Percentiles rank a stretch among this genome's conserved stretches.
Conservation (phyloP, 345 rosid genomes). For the Stellera chamaejasme region DNA sequence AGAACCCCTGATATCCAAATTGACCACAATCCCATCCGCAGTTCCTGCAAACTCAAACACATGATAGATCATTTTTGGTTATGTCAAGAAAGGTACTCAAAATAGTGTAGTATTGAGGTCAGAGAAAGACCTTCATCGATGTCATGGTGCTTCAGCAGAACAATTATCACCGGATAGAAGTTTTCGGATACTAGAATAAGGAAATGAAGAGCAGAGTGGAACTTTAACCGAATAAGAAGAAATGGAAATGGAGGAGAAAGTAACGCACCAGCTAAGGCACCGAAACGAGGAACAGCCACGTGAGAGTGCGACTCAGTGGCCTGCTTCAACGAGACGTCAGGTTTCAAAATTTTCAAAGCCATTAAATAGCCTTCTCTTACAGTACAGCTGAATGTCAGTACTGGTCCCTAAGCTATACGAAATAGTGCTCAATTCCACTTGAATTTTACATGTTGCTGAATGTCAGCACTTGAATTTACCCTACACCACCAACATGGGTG, state of each 20-base stretch:
- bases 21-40: constrained; percentile 48
- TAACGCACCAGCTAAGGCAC: neutral
- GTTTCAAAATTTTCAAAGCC: too few relatives aligned
- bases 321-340: too few relatives aligned
- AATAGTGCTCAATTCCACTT: too few relatives aligned
- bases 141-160: constrained; percentile 11
- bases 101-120: neutral
- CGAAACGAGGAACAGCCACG: too few relatives aligned
- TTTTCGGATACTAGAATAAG: neutral
- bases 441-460: too few relatives aligned
- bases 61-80: neutral
- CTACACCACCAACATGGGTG: too few relatives aligned
- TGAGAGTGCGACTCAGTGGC: too few relatives aligned
- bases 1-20: constrained; percentile 72
- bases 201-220: constrained; percentile 12
- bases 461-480: too few relatives aligned
- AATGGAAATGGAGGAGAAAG: constrained; percentile 20
- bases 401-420: too few relatives aligned
- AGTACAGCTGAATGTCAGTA: too few relatives aligned
- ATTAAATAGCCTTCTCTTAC: too few relatives aligned
- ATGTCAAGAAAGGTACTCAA: neutral
- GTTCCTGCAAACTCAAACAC: constrained; percentile 24
- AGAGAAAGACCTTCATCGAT: constrained; percentile 33
- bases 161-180: too few relatives aligned
- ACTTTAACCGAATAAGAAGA: constrained; percentile 39